Evolutionary conservation across 768 basidiomycete species (phyloP).

Genomic region (Termitomyces sp.): DNA sequence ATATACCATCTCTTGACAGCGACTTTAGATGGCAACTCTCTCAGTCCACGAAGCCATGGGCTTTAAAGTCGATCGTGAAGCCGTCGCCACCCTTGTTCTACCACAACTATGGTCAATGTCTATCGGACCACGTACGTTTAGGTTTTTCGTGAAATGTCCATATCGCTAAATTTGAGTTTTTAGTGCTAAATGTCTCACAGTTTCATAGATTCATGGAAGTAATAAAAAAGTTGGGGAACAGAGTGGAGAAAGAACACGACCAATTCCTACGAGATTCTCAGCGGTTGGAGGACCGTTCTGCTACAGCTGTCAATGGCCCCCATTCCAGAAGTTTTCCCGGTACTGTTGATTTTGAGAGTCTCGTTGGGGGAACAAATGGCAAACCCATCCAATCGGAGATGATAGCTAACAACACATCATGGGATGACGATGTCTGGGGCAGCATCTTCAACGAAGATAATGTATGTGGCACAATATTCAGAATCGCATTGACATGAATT

Average conservation of each 20-base stretch:
- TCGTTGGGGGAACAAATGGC: slow-evolving; percentile 61
- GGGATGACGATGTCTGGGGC: slow-evolving; percentile 88
- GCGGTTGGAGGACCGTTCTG: slow-evolving; percentile 77
- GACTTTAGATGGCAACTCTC: slow-evolving; percentile 75
- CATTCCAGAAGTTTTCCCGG: slow-evolving; percentile 33
- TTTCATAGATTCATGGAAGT: slow-evolving; percentile 92
- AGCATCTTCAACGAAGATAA: slow-evolving; percentile 56
- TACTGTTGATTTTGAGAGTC: slow-evolving; percentile 79
- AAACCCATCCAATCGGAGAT: slow-evolving; percentile 45
- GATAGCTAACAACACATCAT: slow-evolving; percentile 35
- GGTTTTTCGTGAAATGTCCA: neutral
- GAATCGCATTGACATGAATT: neutral
- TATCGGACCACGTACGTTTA: slow-evolving; percentile 80
- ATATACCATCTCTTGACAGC: neutral
- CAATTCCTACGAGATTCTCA: slow-evolving; percentile 93
- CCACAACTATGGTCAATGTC: slow-evolving; percentile 98
- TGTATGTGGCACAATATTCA: slow-evolving; percentile 14
- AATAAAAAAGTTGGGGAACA: slow-evolving; percentile 70
- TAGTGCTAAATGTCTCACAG: slow-evolving; percentile 80
- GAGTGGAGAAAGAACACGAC: slow-evolving; percentile 90
- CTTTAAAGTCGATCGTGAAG: slow-evolving; percentile 88
- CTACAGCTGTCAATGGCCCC: slow-evolving; percentile 40
- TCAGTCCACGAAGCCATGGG: slow-evolving; percentile 97
- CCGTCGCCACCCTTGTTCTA: slow-evolving; percentile 82
- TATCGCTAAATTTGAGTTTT: slow-evolving; percentile 4